Conservation (phyloP, 164 flowering plant species). For the Magnolia officinalis region DNA sequence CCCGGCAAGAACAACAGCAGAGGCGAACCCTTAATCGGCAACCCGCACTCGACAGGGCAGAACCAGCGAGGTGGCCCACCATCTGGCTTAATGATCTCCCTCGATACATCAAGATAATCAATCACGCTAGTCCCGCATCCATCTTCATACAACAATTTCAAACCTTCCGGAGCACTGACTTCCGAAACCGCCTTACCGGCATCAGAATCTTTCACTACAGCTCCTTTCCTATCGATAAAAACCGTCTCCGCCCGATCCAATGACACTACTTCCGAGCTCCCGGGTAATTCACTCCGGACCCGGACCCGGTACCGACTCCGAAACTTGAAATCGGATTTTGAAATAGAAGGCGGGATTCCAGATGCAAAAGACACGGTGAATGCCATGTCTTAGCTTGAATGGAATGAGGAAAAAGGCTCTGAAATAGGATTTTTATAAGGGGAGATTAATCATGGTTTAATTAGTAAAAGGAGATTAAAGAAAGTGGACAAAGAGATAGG, state of each 20-base stretch:
- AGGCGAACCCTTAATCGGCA: conserved; percentile 56
- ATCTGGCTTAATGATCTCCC: conserved; percentile 54
- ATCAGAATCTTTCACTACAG: background rate
- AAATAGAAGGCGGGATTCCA: background rate
- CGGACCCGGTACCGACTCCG: background rate
- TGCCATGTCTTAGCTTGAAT: background rate
- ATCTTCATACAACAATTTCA: conserved; percentile 67
- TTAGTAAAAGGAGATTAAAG: background rate
- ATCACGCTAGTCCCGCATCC: conserved; percentile 66
- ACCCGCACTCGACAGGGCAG: conserved; percentile 48
- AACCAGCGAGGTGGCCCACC: conserved; percentile 92
- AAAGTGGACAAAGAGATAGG: too few species aligned
- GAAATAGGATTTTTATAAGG: background rate
- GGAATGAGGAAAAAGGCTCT: background rate
- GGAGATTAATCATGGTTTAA: background rate
- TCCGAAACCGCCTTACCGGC: background rate
- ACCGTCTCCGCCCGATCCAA: background rate
- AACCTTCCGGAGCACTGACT: background rate
- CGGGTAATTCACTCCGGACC: conserved; percentile 1
- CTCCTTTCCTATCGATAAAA: background rate
- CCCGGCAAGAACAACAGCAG: conserved; percentile 74
- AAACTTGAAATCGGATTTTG: background rate
- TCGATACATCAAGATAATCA: conserved; percentile 56
- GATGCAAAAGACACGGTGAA: background rate
- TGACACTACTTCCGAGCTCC: conserved; percentile 1